Percentiles rank a stretch among this genome's conserved stretches.
Evolutionary conservation across 2,329 filamentous ascomycete species (phyloP).

Genomic region (Rutstroemia sydowiana): DNA sequence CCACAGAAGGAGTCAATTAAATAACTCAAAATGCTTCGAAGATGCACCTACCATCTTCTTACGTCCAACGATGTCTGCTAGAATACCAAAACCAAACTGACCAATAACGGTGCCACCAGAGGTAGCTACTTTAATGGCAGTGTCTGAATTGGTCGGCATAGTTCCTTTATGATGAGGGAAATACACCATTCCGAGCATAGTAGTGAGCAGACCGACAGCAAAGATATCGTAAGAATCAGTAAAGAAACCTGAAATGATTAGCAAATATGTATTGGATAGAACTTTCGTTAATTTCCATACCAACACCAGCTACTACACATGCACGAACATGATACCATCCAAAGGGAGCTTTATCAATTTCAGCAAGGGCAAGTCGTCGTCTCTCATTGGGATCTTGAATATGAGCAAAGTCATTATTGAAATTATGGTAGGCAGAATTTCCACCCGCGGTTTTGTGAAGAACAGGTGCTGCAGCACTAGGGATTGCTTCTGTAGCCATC

Average conservation of each 20-base stretch:
- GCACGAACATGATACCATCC: conserved; percentile 75
- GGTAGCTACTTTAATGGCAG: conserved; percentile 78
- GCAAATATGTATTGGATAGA: no score
- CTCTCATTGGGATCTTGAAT: conserved; percentile 69
- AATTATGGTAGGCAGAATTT: conserved; percentile 69
- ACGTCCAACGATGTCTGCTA: conserved; percentile 71
- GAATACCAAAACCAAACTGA: conserved; percentile 70
- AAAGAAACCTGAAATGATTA: no score
- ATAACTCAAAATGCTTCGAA: no score
- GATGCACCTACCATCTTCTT: no score
- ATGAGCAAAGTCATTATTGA: conserved; percentile 63
- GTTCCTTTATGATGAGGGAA: conserved; percentile 36
- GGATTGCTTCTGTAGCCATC: not conserved
- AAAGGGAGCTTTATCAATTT: conserved; percentile 75
- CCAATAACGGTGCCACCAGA: conserved; percentile 78
- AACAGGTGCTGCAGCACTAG: not conserved
- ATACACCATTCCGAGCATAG: conserved; percentile 27
- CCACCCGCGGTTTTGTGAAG: conserved; percentile 47
- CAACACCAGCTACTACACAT: conserved; percentile 65
- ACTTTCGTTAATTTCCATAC: not conserved
- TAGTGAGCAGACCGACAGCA: conserved; percentile 26
- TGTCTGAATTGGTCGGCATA: conserved; percentile 63
- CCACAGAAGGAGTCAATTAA: no score
- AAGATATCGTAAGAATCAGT: conserved; percentile 68
- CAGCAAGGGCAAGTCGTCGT: conserved; percentile 68